Conservation (phyloP, 169 alveolate species). For the Neospora caninum region DNA sequence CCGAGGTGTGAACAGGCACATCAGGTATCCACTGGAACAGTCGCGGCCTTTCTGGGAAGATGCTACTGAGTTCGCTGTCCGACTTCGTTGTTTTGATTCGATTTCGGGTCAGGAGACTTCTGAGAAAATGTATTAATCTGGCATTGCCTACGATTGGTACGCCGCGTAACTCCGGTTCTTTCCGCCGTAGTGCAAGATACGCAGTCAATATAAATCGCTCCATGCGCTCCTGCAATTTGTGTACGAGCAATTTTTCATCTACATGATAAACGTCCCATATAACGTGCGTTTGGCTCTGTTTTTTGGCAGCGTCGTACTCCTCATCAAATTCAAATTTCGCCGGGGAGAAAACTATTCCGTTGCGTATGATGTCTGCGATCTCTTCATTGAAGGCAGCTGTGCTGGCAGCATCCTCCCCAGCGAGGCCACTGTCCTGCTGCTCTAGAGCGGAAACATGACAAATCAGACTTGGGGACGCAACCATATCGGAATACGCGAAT, state of each 20-base stretch:
- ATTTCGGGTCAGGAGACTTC: conserved; percentile 22
- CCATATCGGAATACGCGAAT: too few relatives aligned
- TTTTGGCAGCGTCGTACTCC: background rate
- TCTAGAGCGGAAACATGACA: too few relatives aligned
- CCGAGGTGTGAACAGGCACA: background rate
- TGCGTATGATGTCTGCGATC: background rate
- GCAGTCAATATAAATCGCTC: background rate
- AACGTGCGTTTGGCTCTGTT: background rate
- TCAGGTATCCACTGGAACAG: conserved; percentile 21
- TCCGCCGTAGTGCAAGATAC: background rate
- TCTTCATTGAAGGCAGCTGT: background rate
- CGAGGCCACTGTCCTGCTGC: background rate
- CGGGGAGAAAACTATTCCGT: conserved; percentile 5
- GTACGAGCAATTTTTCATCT: background rate
- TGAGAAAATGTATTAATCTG: background rate
- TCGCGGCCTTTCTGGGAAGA: conserved; percentile 17
- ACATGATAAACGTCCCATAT: background rate
- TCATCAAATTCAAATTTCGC: conserved; percentile 1
- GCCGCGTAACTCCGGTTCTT: background rate
- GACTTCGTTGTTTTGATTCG: background rate
- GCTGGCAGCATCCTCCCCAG: background rate
- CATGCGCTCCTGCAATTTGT: conserved; percentile 10
- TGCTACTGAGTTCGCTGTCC: background rate
- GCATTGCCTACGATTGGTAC: conserved; percentile 22
- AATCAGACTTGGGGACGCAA: too few relatives aligned